A percentile compares a stretch with the other conserved stretches of the same genome.
Evolutionary conservation across 73 alveolate species (phyloP).

Genomic region (Tetrahymena thermophila): DNA sequence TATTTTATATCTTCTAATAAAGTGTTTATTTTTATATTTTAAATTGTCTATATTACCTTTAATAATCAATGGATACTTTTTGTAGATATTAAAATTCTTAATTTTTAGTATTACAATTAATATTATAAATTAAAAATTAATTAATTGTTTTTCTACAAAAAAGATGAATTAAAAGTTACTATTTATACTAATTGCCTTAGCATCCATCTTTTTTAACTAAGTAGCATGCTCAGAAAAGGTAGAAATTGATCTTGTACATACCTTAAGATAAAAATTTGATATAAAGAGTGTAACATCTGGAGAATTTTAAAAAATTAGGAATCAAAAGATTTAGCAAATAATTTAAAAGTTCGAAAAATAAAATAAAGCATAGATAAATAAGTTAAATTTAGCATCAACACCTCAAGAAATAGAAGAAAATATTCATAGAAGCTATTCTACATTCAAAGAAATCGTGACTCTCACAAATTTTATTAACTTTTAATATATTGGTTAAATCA

Average conservation of each 20-base stretch:
- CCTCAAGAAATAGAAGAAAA: background rate
- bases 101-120: too few species aligned
- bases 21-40: too few species aligned
- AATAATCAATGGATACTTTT: background rate
- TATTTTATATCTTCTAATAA: background rate
- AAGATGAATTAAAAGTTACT: background rate
- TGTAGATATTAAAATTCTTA: background rate
- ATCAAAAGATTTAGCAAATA: background rate
- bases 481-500: background rate
- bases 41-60: background rate
- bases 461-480: background rate
- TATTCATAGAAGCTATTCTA: background rate
- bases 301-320: background rate
- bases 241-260: background rate
- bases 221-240: background rate
- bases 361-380: background rate
- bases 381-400: background rate
- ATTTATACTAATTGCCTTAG: background rate
- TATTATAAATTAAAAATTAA: too few species aligned
- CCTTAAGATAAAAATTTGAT: background rate
- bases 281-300: background rate
- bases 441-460: background rate
- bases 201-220: background rate
- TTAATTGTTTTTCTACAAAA: too few species aligned
- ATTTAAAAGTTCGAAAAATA: background rate